These are phyloP conservation scores for Arabidopsis suecica DNA, from an alignment of 345 rosid genomes.

Conservation along the genomic window DNA sequence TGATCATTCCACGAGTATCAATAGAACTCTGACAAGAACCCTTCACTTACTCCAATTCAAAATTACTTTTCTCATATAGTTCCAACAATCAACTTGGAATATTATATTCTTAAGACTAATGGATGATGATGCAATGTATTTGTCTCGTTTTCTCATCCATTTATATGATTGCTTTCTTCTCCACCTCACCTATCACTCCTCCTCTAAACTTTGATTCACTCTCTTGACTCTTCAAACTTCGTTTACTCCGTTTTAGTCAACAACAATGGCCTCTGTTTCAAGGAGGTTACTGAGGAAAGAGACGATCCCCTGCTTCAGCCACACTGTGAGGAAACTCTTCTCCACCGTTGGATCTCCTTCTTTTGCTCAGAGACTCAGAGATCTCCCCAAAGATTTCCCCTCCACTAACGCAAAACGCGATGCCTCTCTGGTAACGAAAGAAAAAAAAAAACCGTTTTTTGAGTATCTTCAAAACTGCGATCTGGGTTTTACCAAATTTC, in stretches of 20 bases:
- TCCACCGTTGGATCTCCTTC: conserved; percentile 56
- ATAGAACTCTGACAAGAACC: conserved; percentile 9
- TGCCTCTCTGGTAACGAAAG: conserved; percentile 59
- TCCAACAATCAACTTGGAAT: conserved; percentile 4
- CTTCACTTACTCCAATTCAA: not conserved
- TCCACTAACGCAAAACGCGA: conserved; percentile 66
- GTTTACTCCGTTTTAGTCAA: conserved; percentile 24
- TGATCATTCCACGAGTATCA: conserved; percentile 11
- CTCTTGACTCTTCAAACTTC: conserved; percentile 16
- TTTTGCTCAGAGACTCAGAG: conserved; percentile 69
- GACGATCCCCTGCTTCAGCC: conserved; percentile 36
- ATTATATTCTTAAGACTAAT: not conserved
- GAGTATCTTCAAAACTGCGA: not conserved
- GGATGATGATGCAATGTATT: conserved; percentile 25
- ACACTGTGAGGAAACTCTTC: conserved; percentile 47
- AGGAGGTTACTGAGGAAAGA: conserved; percentile 52
- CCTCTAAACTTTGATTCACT: conserved; percentile 2
- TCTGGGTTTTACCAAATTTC: conserved; percentile 11
- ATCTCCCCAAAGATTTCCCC: conserved; percentile 74
- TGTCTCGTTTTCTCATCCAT: conserved; percentile 17
- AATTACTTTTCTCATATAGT: not conserved
- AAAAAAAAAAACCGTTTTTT: not conserved
- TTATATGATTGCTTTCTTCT: conserved; percentile 13
- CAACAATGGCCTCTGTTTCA: conserved; percentile 57
- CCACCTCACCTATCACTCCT: conserved; percentile 27